These are phyloP conservation scores for Neurospora sp. DNA, from an alignment of 495 filamentous ascomycete genomes.

Conservation along the genomic window DNA sequence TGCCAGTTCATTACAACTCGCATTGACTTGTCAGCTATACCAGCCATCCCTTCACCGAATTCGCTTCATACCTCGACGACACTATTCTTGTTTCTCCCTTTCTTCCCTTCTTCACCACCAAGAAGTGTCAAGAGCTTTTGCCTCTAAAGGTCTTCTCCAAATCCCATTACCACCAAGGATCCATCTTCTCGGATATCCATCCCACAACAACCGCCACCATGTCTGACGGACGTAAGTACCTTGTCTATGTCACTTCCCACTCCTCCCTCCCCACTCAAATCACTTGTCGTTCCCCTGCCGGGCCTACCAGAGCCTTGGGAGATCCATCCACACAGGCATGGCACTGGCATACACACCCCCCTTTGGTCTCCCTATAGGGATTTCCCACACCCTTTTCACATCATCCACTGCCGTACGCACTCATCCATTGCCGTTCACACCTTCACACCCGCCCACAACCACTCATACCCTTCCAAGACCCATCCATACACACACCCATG, in stretches of 20 bases:
- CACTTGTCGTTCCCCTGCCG: slow-evolving; percentile 1
- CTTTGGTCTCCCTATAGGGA: not conserved
- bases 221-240: slow-evolving; percentile 26
- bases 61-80: not conserved
- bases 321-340: not conserved
- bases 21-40: slow-evolving; percentile 10
- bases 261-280: not conserved
- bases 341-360: not conserved
- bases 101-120: not conserved
- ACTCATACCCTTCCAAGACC: not conserved
- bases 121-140: not conserved
- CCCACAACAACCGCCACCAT: slow-evolving; percentile 10
- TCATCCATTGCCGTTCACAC: not conserved
- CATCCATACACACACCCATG: not conserved
- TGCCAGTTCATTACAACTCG: slow-evolving; percentile 7
- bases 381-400: not conserved
- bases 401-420: no score
- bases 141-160: not conserved
- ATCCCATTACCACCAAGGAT: not conserved
- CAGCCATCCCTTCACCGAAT: not conserved
- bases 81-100: not conserved
- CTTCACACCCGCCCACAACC: not conserved
- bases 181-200: not conserved
- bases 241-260: not conserved
- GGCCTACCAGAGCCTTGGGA: not conserved